Conservation (phyloP, 805 yeast genomes). For the Candida wancherniae region DNA sequence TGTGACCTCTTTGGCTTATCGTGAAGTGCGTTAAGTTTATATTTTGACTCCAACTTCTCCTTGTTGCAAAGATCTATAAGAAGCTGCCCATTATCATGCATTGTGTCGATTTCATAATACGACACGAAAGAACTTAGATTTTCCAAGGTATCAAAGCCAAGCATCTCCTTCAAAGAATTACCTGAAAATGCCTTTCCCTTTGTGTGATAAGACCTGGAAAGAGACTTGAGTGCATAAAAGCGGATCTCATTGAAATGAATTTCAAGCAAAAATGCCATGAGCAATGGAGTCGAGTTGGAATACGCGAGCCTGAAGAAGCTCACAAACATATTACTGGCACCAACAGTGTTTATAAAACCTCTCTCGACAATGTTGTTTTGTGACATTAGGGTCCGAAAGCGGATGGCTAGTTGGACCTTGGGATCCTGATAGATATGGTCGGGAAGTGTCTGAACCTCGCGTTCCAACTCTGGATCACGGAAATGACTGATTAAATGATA, state of each 20-base stretch:
- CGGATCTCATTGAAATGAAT: conserved; percentile 76
- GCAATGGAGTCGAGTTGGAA: conserved; percentile 49
- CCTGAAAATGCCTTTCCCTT: conserved; percentile 64
- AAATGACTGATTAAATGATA: conserved; percentile 76
- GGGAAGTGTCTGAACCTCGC: conserved; percentile 70
- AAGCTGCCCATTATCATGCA: conserved; percentile 23
- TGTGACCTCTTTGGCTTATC: conserved; percentile 38
- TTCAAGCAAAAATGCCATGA: conserved; percentile 72
- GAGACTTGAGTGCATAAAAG: conserved; percentile 62
- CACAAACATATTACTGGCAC: conserved; percentile 55
- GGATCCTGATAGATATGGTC: conserved; percentile 45
- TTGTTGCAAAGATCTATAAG: conserved; percentile 39
- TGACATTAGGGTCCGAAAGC: conserved; percentile 60
- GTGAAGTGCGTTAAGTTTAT: conserved; percentile 33
- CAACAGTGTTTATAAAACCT: conserved; percentile 46
- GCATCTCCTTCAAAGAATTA: conserved; percentile 38
- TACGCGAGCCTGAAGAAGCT: conserved; percentile 58
- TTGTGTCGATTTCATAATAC: conserved; percentile 54
- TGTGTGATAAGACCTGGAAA: conserved; percentile 63
- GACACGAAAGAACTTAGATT: conserved; percentile 54
- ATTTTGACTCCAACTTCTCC: conserved; percentile 36
- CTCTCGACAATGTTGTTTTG: conserved; percentile 57
- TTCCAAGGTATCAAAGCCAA: conserved; percentile 64
- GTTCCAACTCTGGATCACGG: conserved; percentile 79
- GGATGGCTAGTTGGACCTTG: conserved; percentile 65